These are phyloP conservation scores for Sugiyamaella xylanicola DNA, from an alignment of 1,139 yeast species.

Conservation along the genomic window DNA sequence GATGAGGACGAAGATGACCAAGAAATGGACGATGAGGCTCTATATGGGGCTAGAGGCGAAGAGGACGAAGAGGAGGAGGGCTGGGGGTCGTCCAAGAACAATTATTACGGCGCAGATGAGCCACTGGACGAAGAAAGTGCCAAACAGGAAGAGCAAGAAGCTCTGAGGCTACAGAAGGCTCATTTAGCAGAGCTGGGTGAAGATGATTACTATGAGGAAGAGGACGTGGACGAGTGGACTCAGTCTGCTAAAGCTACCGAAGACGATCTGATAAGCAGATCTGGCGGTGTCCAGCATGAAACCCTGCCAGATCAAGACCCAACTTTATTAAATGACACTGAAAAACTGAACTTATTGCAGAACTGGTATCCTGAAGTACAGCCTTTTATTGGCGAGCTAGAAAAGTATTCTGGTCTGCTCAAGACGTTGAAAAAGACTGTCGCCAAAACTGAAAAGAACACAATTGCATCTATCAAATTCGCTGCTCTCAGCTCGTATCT, in stretches of 20 bases:
- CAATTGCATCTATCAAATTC: slow-evolving; percentile 52
- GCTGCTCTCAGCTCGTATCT: slow-evolving; percentile 76
- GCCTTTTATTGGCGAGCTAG: slow-evolving; percentile 71
- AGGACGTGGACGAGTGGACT: slow-evolving; percentile 59
- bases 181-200: slow-evolving; percentile 78
- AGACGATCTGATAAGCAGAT: slow-evolving; percentile 33
- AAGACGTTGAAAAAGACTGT: slow-evolving; percentile 38
- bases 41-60: slow-evolving; percentile 45
- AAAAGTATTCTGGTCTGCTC: slow-evolving; percentile 51
- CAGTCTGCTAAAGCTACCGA: slow-evolving; percentile 38
- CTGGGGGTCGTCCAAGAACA: slow-evolving; percentile 78
- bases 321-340: slow-evolving; percentile 46
- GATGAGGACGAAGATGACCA: slow-evolving; percentile 36
- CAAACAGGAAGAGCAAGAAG: slow-evolving; percentile 82
- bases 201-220: slow-evolving; percentile 85
- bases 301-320: slow-evolving; percentile 43
- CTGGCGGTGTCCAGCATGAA: slow-evolving; percentile 22
- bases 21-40: slow-evolving; percentile 32
- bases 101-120: slow-evolving; percentile 84
- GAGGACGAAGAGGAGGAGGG: slow-evolving; percentile 58
- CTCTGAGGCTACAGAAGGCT: slow-evolving; percentile 80
- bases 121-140: slow-evolving; percentile 73
- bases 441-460: slow-evolving; percentile 10
- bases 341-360: slow-evolving; percentile 36
- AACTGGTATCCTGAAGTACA: slow-evolving; percentile 71